Evolutionary conservation across 352 stramenopile species (phyloP), one percentile per base, ranked within the genome.

Genomic region (Phytophthora hybrid): DNA sequence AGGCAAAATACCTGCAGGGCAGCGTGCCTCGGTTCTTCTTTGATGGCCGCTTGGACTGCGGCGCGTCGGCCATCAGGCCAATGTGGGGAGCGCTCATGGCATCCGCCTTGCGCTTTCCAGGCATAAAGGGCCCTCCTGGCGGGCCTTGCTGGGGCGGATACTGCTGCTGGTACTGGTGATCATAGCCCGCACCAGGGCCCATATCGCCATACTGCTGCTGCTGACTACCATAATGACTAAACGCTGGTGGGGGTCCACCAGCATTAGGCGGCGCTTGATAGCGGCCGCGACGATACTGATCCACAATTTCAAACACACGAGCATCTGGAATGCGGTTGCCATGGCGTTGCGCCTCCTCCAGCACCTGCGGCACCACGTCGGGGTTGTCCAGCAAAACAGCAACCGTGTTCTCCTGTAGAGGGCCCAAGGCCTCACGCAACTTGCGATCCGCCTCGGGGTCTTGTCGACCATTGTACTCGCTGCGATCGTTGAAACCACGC

Each of bases 261-360:
- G 59, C 63, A 69, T 74, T 71, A 52, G 66, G 79, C 26, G 77
- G 74, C 55, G 66, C 59, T 55, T 77, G 74, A 31, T 63, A 81
- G 31, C 72, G 75, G 39, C 77, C 80, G 32, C 85, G 85, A 53
- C 78, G 77, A 59, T 87, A 87, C 47, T 84, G 79, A 59, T 93
- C 84, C 63, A 96, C 74, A 62, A 96, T 92, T 74, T 96, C 88
- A 53, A 90, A 71, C 51, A 96, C 87, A 49, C 89, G 89, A 13
- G 75, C 79, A 66, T 96, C 89, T 4, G 87, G 68, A 61, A 96
- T 94, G 46, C 77, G 80, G 63, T 93, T 93, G 54, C 87, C 85
- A 57, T 92, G 85, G 62, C 82, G 89, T 67, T 92, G 84, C n/a
- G 85, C 89, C 71, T 96, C 89, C 21, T 93, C 87, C 44, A 92